Evolutionary conservation across 2,329 filamentous ascomycete species (phyloP).

Genomic region (Curvularia sp.): DNA sequence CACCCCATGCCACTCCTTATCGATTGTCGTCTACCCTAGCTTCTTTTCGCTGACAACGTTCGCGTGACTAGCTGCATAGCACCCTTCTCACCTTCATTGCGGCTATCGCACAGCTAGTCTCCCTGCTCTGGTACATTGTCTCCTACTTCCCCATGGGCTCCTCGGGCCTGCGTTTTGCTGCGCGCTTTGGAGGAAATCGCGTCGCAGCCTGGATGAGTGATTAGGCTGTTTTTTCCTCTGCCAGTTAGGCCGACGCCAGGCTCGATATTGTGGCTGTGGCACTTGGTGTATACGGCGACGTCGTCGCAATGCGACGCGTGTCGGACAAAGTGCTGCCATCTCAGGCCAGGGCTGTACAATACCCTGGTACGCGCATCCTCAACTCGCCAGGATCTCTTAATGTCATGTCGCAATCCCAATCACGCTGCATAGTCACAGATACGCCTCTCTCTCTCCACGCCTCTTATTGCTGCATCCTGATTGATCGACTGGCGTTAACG

Average conservation of each 20-base stretch:
- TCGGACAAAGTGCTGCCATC: conserved; percentile 25
- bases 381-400: conserved; percentile 20
- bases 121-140: conserved; percentile 89
- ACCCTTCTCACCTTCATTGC: conserved; percentile 86
- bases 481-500: conserved; percentile 29
- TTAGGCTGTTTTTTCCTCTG: conserved; percentile 49
- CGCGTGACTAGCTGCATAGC: conserved; percentile 67
- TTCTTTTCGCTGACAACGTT: conserved; percentile 46
- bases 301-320: conserved; percentile 34
- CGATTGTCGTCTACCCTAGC: conserved; percentile 34
- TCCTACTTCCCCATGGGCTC: conserved; percentile 99
- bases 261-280: conserved; percentile 24
- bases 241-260: conserved; percentile 14
- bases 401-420: conserved; percentile 21
- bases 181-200: conserved; percentile 82
- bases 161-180: conserved; percentile 83
- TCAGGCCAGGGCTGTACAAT: conserved; percentile 9
- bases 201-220: conserved; percentile 88
- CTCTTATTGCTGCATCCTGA: conserved; percentile 19
- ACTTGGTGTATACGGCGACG: conserved; percentile 21
- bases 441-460: conserved; percentile 21
- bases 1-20: conserved; percentile 37
- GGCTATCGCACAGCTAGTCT: conserved; percentile 81
- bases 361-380: conserved; percentile 7
- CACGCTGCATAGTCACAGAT: conserved; percentile 39